Evolutionary conservation across 2,329 filamentous ascomycete genomes (phyloP), one percentile per base, ranked within the genome.

Genomic region (Monosporascus ibericus): DNA sequence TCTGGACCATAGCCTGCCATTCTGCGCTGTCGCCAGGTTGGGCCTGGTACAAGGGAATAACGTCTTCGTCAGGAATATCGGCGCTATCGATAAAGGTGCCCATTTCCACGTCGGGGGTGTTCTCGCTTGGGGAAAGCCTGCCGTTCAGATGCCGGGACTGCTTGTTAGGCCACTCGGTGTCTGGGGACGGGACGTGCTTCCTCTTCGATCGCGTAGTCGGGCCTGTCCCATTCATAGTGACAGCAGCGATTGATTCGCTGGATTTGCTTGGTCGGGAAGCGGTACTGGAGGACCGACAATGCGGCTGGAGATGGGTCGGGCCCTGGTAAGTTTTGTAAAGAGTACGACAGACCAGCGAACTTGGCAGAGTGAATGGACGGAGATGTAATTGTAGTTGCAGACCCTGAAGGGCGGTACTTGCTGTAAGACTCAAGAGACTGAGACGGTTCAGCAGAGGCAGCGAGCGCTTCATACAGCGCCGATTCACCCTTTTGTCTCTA

Each of bases 1-100:
- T 87, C 71, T 96, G 92, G 55, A 97, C 95, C 1, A 92, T 96
- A 48, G 86, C 88, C 72, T 97, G 92, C 94, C 94, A 99, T 73
- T 95, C 92, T 24, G 85, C 85, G 3, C 86, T 88, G 62, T 90
- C 87, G 47, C 65, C 60, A 5, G 65, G 56, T 44, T 67, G 66
- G 15, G 68, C 59, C 6, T 65, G 65, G 48, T 73, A 75, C 24
- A 70, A 63, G 25, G 70, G 62, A 20, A 70, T 60, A 27, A 73
- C 68, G 51, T 76, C 75, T 27, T 69, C 70, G 48, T 71, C 62
- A n/a, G 72, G 74, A 9, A 72, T 70, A 42, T 72, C 69, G 48
- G 70, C 72, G 37, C 72, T 71, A 52, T 73, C 62, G 1, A 62
- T 54, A 40, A 60, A 62, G 50, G 59, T 55, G 30, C 56, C 36